A percentile compares a stretch with the other conserved stretches of the same genome.
Evolutionary conservation across 805 yeast species (phyloP).

Genomic region (Saccharomycopsis sp.): DNA sequence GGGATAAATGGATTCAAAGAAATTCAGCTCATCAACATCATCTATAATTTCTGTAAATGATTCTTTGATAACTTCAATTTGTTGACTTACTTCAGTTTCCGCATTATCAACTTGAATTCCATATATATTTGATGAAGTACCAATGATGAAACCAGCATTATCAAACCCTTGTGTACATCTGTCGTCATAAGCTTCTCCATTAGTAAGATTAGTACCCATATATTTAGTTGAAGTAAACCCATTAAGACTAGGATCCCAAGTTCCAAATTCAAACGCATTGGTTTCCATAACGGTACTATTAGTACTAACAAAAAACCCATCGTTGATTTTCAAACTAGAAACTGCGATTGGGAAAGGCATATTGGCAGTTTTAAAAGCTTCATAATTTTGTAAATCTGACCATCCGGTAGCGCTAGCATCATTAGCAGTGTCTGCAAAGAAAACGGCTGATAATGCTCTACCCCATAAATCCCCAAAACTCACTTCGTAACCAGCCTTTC

Average conservation of each 20-base stretch:
- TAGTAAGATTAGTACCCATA: slow-evolving; percentile 52
- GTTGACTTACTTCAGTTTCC: neutral
- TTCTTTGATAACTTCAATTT: neutral
- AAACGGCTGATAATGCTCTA: slow-evolving; percentile 49
- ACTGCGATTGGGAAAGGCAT: slow-evolving; percentile 68
- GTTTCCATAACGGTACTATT: slow-evolving; percentile 40
- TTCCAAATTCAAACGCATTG: slow-evolving; percentile 62
- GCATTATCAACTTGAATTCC: slow-evolving; percentile 25
- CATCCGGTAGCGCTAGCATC: slow-evolving; percentile 26
- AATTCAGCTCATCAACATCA: slow-evolving; percentile 52
- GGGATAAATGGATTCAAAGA: slow-evolving; percentile 49
- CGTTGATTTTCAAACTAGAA: slow-evolving; percentile 37
- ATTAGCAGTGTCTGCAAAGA: slow-evolving; percentile 32
- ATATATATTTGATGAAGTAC: slow-evolving; percentile 75
- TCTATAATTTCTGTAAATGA: slow-evolving; percentile 35
- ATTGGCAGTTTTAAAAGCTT: slow-evolving; percentile 40
- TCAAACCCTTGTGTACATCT: slow-evolving; percentile 43
- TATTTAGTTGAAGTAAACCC: slow-evolving; percentile 58
- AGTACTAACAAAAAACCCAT: slow-evolving; percentile 34
- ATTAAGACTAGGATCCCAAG: slow-evolving; percentile 73
- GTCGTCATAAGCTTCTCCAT: slow-evolving; percentile 23
- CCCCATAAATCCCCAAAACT: slow-evolving; percentile 60
- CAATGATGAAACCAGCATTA: slow-evolving; percentile 72
- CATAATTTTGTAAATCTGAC: slow-evolving; percentile 46
- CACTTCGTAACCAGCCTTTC: slow-evolving; percentile 43